phyloP scores from a whole-genome alignment of 306 rosid genomes.

The Vigna trinervia region DNA sequence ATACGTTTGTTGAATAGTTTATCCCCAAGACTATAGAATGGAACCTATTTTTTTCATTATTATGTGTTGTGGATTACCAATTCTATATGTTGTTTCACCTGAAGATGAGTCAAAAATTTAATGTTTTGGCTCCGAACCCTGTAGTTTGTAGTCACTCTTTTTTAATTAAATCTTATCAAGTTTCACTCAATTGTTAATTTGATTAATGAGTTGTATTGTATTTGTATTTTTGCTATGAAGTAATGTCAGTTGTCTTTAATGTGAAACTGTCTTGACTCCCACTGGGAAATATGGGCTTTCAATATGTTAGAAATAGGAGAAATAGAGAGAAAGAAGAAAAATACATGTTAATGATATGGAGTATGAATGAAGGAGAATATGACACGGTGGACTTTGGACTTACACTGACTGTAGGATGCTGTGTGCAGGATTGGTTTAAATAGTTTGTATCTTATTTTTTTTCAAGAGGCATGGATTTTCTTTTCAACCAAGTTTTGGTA shows the following conservation, averaged over 20 bases:
- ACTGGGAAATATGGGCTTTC: constrained; percentile 1
- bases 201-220: not conserved
- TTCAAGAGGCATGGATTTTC: not conserved
- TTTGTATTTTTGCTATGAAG: not conserved
- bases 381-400: not conserved
- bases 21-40: not conserved
- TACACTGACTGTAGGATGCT: not conserved
- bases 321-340: not conserved
- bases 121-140: not conserved
- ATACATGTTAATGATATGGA: not conserved
- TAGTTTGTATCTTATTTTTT: not conserved
- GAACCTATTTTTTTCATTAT: not conserved
- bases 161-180: not conserved
- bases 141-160: not conserved
- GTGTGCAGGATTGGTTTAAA: constrained; percentile 2
- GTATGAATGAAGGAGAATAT: not conserved
- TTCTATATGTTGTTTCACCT: constrained; percentile 9
- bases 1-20: not conserved
- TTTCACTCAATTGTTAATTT: not conserved
- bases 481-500: constrained; percentile 26
- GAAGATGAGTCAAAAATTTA: not conserved
- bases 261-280: not conserved
- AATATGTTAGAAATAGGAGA: not conserved
- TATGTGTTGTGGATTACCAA: not conserved
- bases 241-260: not conserved